These are phyloP conservation scores for Endotrypanum monterogeii DNA, from an alignment of 208 protist genomes.

Conservation along the genomic window DNA sequence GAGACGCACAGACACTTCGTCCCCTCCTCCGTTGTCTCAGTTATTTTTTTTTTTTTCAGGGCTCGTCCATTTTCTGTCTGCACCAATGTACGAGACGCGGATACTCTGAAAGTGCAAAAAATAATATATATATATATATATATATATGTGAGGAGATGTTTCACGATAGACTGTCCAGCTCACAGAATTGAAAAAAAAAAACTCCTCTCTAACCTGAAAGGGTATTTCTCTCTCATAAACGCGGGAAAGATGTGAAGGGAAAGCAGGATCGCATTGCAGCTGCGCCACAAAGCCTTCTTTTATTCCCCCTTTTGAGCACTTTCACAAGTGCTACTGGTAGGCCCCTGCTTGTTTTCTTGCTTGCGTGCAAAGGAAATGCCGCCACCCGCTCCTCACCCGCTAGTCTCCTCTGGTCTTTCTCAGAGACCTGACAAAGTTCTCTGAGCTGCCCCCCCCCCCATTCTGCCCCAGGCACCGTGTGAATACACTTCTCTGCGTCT, in stretches of 20 bases:
- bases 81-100: background rate
- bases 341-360: background rate
- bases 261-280: background rate
- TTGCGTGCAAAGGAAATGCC: background rate
- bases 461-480: too few species aligned
- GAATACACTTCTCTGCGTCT: too few species aligned
- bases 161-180: background rate
- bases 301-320: background rate
- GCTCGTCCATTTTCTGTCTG: conserved; percentile 5
- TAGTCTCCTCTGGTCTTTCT: too few species aligned
- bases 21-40: background rate
- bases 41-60: background rate
- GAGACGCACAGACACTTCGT: background rate
- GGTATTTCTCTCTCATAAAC: background rate
- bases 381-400: too few species aligned
- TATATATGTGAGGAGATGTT: background rate
- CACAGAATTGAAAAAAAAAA: background rate
- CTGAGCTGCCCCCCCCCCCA: too few species aligned
- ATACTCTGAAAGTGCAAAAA: background rate
- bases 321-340: background rate
- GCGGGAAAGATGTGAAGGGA: background rate
- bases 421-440: too few species aligned
- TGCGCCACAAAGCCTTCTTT: background rate
- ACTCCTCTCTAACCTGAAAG: background rate
- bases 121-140: background rate